phyloP scores from a whole-genome alignment of 805 yeast species.

The Candida succiphila region DNA sequence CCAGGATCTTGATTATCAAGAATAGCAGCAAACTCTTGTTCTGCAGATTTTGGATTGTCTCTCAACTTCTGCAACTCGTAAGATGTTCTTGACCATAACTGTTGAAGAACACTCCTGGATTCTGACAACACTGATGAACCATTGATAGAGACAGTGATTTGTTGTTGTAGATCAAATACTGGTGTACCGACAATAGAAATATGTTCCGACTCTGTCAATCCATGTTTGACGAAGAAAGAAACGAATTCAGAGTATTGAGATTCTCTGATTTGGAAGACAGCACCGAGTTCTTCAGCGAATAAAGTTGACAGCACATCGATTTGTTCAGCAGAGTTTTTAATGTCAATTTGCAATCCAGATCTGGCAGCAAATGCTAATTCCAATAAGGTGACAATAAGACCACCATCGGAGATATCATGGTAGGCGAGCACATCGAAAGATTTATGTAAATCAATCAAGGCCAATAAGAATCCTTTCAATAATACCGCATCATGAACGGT shows the following conservation, averaged over 20 bases:
- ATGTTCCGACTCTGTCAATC: slow-evolving; percentile 40
- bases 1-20: slow-evolving; percentile 86
- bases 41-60: slow-evolving; percentile 88
- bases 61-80: slow-evolving; percentile 83
- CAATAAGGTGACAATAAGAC: slow-evolving; percentile 69
- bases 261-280: slow-evolving; percentile 77
- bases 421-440: slow-evolving; percentile 65
- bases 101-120: slow-evolving; percentile 66
- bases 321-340: slow-evolving; percentile 21
- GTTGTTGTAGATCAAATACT: slow-evolving; percentile 35
- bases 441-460: slow-evolving; percentile 66
- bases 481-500: slow-evolving; percentile 60
- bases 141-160: slow-evolving; percentile 36
- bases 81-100: slow-evolving; percentile 80
- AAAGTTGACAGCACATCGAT: slow-evolving; percentile 40
- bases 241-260: slow-evolving; percentile 46
- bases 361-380: slow-evolving; percentile 98
- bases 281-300: slow-evolving; percentile 93
- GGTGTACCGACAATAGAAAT: slow-evolving; percentile 67
- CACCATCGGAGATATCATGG: slow-evolving; percentile 97
- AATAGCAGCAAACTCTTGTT: slow-evolving; percentile 71
- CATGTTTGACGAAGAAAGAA: slow-evolving; percentile 43
- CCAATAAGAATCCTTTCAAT: slow-evolving; percentile 60
- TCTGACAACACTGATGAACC: slow-evolving; percentile 36
- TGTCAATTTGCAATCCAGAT: slow-evolving; percentile 59